Evolutionary conservation across 768 basidiomycete genomes (phyloP).

Genomic region (Boletus pseudopeckii): DNA sequence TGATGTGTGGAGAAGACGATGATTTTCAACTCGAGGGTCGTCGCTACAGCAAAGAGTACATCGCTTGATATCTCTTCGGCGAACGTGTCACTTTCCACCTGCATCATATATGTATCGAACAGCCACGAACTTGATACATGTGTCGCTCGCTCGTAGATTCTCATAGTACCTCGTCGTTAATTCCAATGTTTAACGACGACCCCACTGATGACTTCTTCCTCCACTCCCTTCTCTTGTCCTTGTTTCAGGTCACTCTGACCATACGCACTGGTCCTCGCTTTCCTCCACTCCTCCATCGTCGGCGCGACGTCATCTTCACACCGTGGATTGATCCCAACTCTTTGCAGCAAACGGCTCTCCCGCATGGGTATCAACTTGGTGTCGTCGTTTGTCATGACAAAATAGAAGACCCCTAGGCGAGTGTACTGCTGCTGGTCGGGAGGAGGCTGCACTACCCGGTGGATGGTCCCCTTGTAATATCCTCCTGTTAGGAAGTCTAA

Average conservation of each 20-base stretch:
- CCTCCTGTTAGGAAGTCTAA: slow-evolving; percentile 61
- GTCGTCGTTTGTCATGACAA: slow-evolving; percentile 49
- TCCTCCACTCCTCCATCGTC: slow-evolving; percentile 52
- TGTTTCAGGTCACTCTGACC: slow-evolving; percentile 45
- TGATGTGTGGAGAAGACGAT: no score
- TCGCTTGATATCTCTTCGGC: not conserved
- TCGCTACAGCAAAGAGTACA: no score
- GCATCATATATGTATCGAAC: not conserved
- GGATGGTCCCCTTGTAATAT: slow-evolving; percentile 56
- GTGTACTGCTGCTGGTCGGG: slow-evolving; percentile 46
- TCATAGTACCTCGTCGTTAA: slow-evolving; percentile 19
- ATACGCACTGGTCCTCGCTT: slow-evolving; percentile 48
- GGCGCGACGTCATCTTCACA: slow-evolving; percentile 42
- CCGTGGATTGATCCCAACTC: slow-evolving; percentile 37
- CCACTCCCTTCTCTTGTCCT: slow-evolving; percentile 40
- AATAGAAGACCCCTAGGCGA: slow-evolving; percentile 60
- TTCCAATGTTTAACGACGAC: slow-evolving; percentile 57
- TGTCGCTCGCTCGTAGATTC: not conserved
- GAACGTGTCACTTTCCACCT: not conserved
- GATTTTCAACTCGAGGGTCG: no score
- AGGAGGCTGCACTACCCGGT: slow-evolving; percentile 60
- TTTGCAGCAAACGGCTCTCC: slow-evolving; percentile 48
- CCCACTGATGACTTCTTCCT: slow-evolving; percentile 55
- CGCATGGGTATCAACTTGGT: slow-evolving; percentile 43
- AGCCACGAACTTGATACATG: not conserved